phyloP scores from a whole-genome alignment of 306 rosid genomes.

The Sicyos edulis region DNA sequence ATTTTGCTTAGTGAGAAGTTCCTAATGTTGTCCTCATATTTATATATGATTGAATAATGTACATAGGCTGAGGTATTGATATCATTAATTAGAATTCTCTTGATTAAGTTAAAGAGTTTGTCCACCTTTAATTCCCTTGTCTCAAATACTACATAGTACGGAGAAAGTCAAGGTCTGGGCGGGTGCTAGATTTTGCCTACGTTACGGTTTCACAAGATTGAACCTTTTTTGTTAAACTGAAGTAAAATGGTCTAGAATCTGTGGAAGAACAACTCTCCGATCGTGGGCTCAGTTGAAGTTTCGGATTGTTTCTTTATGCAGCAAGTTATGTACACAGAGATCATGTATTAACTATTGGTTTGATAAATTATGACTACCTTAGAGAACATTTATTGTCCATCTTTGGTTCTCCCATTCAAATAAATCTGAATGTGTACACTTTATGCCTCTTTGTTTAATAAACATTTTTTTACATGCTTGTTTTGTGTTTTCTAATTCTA shows the following conservation, averaged over 20 bases:
- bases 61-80: constrained; percentile 14
- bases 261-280: background rate
- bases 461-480: no score
- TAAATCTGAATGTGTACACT: no score
- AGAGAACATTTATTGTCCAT: background rate
- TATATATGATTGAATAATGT: background rate
- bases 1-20: background rate
- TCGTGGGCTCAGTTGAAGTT: background rate
- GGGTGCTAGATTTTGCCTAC: no score
- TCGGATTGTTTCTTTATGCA: background rate
- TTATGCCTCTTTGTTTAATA: no score
- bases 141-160: background rate
- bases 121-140: background rate
- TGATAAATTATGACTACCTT: background rate
- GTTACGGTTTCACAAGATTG: no score
- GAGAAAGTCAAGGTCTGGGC: no score
- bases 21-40: constrained; percentile 14
- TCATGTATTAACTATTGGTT: background rate
- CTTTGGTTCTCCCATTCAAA: no score
- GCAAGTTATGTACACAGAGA: background rate
- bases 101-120: background rate
- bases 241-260: background rate
- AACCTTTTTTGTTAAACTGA: no score
- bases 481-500: no score
- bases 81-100: constrained; percentile 2